Evolutionary conservation across 257 asterid species (phyloP).

Genomic region (Ajuga chamaepitys): DNA sequence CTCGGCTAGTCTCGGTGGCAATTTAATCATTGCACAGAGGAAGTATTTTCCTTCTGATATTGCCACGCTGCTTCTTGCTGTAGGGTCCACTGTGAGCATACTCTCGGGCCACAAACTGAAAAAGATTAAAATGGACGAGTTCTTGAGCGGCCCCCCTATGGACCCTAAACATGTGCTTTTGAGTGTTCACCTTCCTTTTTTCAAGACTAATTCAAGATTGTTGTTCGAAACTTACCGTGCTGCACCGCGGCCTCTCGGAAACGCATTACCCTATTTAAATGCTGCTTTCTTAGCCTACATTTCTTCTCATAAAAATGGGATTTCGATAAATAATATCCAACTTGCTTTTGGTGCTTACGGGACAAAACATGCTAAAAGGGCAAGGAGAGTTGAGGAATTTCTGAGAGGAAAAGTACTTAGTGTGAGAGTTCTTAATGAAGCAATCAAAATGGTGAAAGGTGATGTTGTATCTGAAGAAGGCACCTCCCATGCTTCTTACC

Average conservation of each 20-base stretch:
- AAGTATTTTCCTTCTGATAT: constrained; percentile 17
- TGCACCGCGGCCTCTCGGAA: constrained; percentile 19
- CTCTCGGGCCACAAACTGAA: not conserved
- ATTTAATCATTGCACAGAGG: constrained; percentile 14
- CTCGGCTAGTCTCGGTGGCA: constrained; percentile 18
- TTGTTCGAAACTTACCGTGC: constrained; percentile 12
- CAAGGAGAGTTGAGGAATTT: constrained; percentile 14
- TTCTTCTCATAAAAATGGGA: not conserved
- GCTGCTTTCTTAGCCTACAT: constrained; percentile 16
- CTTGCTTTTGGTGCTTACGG: constrained; percentile 20
- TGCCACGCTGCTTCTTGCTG: constrained; percentile 13
- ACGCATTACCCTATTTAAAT: constrained; percentile 14
- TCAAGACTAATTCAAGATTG: not conserved
- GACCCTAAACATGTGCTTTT: constrained; percentile 6
- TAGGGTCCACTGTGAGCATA: constrained; percentile 14
- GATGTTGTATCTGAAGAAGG: constrained; percentile 12
- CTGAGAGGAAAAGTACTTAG: constrained; percentile 6
- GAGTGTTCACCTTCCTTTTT: constrained; percentile 7
- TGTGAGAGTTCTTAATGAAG: constrained; percentile 3
- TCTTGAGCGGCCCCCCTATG: constrained; percentile 8
- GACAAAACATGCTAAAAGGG: constrained; percentile 11
- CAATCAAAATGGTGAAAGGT: constrained; percentile 2
- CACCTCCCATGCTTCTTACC: constrained; percentile 7
- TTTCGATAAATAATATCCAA: not conserved
- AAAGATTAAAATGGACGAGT: constrained; percentile 7